Conservation (phyloP, 2,329 filamentous ascomycete species). For the Sclerotinia minor region DNA sequence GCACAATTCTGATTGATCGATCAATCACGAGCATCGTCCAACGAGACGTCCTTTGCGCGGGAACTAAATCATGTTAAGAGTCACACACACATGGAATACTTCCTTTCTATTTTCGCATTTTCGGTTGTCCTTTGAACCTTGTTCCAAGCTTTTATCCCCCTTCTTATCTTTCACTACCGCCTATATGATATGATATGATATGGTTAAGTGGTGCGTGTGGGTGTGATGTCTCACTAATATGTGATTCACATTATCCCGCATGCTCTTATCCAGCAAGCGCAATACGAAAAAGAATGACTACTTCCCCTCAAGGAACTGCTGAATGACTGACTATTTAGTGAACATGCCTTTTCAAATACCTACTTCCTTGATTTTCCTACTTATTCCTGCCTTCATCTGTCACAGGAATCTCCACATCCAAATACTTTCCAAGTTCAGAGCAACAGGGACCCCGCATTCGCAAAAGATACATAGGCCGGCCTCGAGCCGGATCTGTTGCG, state of each 20-base stretch:
- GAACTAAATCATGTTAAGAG: slow-evolving; percentile 20
- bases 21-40: slow-evolving; percentile 24
- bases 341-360: slow-evolving; percentile 23
- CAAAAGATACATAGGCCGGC: slow-evolving; percentile 38
- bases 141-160: not conserved
- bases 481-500: slow-evolving; percentile 37
- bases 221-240: slow-evolving; percentile 32
- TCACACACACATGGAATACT: slow-evolving; percentile 28
- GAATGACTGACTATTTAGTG: slow-evolving; percentile 36
- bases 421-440: slow-evolving; percentile 14
- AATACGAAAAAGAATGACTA: slow-evolving; percentile 31
- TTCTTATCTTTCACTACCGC: slow-evolving; percentile 22
- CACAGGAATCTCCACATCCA: slow-evolving; percentile 11
- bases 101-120: slow-evolving; percentile 48
- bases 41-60: slow-evolving; percentile 11
- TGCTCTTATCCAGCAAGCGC: slow-evolving; percentile 33
- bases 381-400: slow-evolving; percentile 18
- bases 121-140: not conserved
- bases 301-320: slow-evolving; percentile 30
- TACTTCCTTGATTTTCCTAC: slow-evolving; percentile 27
- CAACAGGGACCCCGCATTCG: slow-evolving; percentile 18
- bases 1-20: slow-evolving; percentile 20
- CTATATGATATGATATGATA: slow-evolving; percentile 7
- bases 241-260: slow-evolving; percentile 36
- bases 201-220: slow-evolving; percentile 21